Conservation (phyloP, 2,329 filamentous ascomycete species). For the Daldinia sp. region DNA sequence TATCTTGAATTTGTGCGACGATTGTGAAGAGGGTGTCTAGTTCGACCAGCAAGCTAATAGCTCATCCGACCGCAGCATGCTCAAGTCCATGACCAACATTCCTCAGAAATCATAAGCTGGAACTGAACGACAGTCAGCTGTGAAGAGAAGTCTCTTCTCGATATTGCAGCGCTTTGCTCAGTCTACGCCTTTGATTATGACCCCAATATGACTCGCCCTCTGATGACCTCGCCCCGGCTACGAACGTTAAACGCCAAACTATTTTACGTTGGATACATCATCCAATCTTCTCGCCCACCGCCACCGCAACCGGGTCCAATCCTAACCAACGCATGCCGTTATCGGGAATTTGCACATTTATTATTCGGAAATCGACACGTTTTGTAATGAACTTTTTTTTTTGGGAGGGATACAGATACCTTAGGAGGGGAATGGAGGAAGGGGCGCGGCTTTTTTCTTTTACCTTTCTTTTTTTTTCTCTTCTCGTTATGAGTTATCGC, state of each 20-base stretch:
- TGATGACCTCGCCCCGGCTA: neutral
- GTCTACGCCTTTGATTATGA: constrained; percentile 7
- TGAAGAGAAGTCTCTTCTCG: constrained; percentile 2
- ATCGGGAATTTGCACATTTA: constrained; percentile 14
- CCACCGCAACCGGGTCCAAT: neutral
- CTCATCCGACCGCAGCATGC: constrained; percentile 44
- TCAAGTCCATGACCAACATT: constrained; percentile 48
- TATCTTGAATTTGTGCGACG: neutral
- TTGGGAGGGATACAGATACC: constrained; percentile 8
- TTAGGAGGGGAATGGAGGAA: neutral
- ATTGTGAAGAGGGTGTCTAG: neutral
- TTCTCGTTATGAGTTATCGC: constrained; percentile 1
- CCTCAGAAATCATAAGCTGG: constrained; percentile 32
- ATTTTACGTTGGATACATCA: constrained; percentile 9
- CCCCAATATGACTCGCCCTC: constrained; percentile 6
- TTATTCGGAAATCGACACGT: constrained; percentile 23
- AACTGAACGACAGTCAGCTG: constrained; percentile 1
- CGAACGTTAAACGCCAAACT: neutral
- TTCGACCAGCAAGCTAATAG: constrained; percentile 29
- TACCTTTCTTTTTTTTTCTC: neutral
- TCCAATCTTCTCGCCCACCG: neutral
- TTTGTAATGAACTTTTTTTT: constrained; percentile 34
- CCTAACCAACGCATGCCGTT: neutral
- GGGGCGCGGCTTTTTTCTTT: constrained; percentile 4
- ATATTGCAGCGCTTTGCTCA: neutral